Conservation (phyloP, 75 land plant genomes). For the Picea sitchensis region DNA sequence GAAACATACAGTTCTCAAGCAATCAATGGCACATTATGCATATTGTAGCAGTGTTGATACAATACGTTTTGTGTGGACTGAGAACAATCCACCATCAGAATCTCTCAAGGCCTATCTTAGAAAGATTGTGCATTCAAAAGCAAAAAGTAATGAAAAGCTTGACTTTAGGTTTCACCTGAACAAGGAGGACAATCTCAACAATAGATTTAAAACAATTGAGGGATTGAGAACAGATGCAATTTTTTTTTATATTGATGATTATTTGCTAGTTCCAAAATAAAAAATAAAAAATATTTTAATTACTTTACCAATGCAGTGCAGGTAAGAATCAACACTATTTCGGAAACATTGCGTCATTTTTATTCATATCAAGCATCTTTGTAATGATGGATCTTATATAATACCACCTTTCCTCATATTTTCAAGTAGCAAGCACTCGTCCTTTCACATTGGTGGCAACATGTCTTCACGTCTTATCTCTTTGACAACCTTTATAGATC, state of each 20-base stretch:
- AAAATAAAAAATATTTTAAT: too few relatives aligned
- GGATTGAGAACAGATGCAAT: constrained; percentile 71
- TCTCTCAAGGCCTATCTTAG: constrained; percentile 28
- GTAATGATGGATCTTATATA: too few relatives aligned
- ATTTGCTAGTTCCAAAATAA: constrained; percentile 63
- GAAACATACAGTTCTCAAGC: constrained; percentile 70
- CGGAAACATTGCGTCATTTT: too few relatives aligned
- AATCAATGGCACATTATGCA: constrained; percentile 79
- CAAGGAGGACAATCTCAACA: constrained; percentile 84
- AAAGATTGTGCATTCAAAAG: constrained; percentile 21
- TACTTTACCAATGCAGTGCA: too few relatives aligned
- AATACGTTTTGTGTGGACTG: constrained; percentile 95
- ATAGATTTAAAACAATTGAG: constrained; percentile 81
- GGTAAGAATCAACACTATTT: too few relatives aligned
- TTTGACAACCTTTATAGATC: too few relatives aligned
- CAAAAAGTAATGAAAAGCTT: constrained; percentile 24
- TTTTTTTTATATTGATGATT: constrained; percentile 85
- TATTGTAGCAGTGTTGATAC: constrained; percentile 67
- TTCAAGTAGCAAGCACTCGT: too few relatives aligned
- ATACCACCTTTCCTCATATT: too few relatives aligned
- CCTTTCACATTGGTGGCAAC: too few relatives aligned
- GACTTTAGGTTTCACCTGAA: constrained; percentile 75
- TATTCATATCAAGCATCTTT: too few relatives aligned
- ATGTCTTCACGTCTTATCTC: too few relatives aligned
- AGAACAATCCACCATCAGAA: constrained; percentile 66